phyloP scores from a whole-genome alignment of 768 basidiomycete species.

The Lactarius hengduanensis region DNA sequence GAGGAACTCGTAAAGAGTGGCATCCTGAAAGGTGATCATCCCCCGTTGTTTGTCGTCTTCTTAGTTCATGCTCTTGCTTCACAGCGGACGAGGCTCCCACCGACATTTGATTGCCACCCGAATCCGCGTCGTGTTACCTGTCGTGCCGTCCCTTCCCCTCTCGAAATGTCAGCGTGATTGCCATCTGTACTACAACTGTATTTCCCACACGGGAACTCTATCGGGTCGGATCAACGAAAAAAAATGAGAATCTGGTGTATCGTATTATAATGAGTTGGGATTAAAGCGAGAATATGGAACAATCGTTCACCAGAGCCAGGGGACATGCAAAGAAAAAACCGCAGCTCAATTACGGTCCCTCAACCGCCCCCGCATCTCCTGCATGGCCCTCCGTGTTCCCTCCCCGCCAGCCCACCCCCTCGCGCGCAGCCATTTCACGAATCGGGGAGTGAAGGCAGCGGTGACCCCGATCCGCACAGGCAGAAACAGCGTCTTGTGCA shows the following conservation, averaged over 20 bases:
- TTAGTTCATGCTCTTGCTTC: background rate
- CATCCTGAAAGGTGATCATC: constrained; percentile 48
- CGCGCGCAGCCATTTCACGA: constrained; percentile 82
- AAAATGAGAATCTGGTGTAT: constrained; percentile 2
- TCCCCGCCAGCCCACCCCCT: constrained; percentile 79
- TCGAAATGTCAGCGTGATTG: constrained; percentile 2
- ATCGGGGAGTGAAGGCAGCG: constrained; percentile 75
- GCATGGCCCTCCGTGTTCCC: constrained; percentile 65
- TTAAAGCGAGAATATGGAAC: constrained; percentile 8
- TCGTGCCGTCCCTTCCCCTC: background rate
- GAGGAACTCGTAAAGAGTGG: constrained; percentile 65
- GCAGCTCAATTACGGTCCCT: constrained; percentile 30
- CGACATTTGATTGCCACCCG: constrained; percentile 15
- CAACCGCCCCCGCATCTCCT: constrained; percentile 41
- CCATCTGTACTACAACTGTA: constrained; percentile 18
- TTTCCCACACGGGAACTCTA: constrained; percentile 24
- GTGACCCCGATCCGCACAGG: constrained; percentile 90
- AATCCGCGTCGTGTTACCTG: background rate
- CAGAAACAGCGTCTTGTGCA: constrained; percentile 93
- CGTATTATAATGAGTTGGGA: constrained; percentile 10
- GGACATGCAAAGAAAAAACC: constrained; percentile 19
- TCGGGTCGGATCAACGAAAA: constrained; percentile 12
- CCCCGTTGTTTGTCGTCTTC: background rate
- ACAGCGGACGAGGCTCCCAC: constrained; percentile 24
- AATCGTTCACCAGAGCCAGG: constrained; percentile 11